Evolutionary conservation across 2,329 filamentous ascomycete genomes (phyloP), one percentile per base, ranked within the genome.

Genomic region (Alternaria sp.): DNA sequence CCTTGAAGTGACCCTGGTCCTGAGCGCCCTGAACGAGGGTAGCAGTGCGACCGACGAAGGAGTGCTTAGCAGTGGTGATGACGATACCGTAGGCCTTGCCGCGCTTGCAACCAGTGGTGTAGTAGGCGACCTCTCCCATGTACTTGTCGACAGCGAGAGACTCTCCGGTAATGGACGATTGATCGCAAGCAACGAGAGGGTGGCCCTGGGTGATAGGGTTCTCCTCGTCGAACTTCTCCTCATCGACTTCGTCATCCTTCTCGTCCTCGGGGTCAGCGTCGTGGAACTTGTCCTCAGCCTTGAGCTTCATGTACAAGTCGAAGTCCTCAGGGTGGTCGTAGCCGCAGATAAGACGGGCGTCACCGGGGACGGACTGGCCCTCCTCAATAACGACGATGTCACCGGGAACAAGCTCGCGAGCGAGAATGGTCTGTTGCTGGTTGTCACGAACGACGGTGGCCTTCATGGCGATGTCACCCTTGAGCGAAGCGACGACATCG

Each of bases 101-200:
- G 78, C 91, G 90, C 87, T 93, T 93, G 86, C 91, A 93, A 74
- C 91, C 90, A 68, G 91, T 93, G 66, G 91, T 93, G 84, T 93
- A 93, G 86, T 91, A 93, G 77, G 90, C 86, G 66, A 86, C 83
- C 75, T 93, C 91, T 66, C 90, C 89, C 88, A 93, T 91, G 83
- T 91, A 91, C 83, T 91, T 91, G 82, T 91, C 89, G 67, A 93
- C 91, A 69, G 91, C 91, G 69, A 93, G 88, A 65, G 91, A 93
- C 81, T 93, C 91, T 83, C 91, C 91, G 72, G 91, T 93, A 81
- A 93, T 93, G 81, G 91, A 90, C 77, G 90, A 92, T 83, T 93
- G 90, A 84, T 93, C 91, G 73, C 88, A 88, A 69, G 91, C 90
- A 75, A 92, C 83, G 70, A 93, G 86, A 66, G 89, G 85, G 74